Percentiles rank a stretch among this genome's conserved stretches.
Evolutionary conservation across 2,329 filamentous ascomycete species (phyloP).

Genomic region (Calonectria pauciramosa): DNA sequence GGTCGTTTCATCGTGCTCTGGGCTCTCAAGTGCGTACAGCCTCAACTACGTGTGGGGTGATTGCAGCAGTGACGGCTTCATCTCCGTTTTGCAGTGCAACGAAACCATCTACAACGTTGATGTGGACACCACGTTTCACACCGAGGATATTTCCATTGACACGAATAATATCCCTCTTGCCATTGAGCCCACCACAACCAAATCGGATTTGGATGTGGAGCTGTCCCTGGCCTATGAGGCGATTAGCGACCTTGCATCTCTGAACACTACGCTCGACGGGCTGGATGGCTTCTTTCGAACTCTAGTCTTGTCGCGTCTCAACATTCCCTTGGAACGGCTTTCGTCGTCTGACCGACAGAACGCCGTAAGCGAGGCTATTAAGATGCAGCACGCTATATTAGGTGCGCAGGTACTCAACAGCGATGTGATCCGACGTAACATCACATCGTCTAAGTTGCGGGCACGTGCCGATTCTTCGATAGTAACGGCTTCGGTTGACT

Average conservation of each 20-base stretch:
- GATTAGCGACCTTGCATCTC: constrained; percentile 31
- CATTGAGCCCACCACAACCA: constrained; percentile 24
- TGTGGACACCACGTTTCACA: constrained; percentile 41
- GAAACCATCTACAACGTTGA: constrained; percentile 39
- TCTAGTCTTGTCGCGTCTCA: constrained; percentile 41
- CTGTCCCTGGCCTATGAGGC: constrained; percentile 37
- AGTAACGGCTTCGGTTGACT: constrained; percentile 38
- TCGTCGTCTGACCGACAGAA: constrained; percentile 37
- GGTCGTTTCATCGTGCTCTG: constrained; percentile 41
- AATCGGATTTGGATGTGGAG: constrained; percentile 29
- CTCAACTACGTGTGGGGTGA: constrained; percentile 47
- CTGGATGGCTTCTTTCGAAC: constrained; percentile 46
- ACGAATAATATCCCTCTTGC: constrained; percentile 38
- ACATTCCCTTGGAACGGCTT: constrained; percentile 39
- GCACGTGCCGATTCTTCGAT: constrained; percentile 24
- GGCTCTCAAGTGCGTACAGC: constrained; percentile 31
- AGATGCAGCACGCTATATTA: constrained; percentile 42
- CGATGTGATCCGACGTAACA: constrained; percentile 28
- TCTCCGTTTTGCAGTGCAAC: constrained; percentile 44
- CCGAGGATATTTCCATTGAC: constrained; percentile 41
- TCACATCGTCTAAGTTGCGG: constrained; percentile 27
- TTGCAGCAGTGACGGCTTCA: constrained; percentile 34
- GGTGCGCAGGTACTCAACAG: constrained; percentile 44
- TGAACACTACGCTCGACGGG: constrained; percentile 37
- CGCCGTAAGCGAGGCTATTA: constrained; percentile 40